A percentile compares a stretch with the other conserved stretches of the same genome.
Conservation (phyloP, 768 basidiomycete species). For the Kwoniella botswanensis region DNA sequence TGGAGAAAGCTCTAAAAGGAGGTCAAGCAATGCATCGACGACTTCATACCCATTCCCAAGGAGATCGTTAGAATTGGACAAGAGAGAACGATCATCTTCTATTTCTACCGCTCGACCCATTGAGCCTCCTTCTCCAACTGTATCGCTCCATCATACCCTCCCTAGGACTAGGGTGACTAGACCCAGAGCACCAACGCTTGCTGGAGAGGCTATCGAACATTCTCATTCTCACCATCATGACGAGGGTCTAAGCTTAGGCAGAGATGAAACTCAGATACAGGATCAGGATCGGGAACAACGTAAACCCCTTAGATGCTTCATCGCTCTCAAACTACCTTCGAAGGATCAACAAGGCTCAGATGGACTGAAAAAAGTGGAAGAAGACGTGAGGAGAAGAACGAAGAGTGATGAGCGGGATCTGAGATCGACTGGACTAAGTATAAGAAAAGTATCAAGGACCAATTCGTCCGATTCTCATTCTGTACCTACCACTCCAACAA, state of each 20-base stretch:
- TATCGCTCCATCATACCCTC: constrained; percentile 10
- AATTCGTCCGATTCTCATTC: constrained; percentile 1
- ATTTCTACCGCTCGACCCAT: constrained; percentile 17
- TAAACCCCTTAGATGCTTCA: constrained; percentile 32
- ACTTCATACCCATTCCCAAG: constrained; percentile 12
- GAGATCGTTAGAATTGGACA: not conserved
- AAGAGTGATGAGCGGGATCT: constrained; percentile 29
- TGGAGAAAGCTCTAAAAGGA: constrained; percentile 20
- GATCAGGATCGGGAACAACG: constrained; percentile 3
- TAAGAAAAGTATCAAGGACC: constrained; percentile 4
- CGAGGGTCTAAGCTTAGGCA: not conserved
- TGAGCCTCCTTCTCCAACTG: constrained; percentile 19
- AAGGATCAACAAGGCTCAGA: not conserved
- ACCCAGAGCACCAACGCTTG: constrained; percentile 46
- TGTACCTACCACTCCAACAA: constrained; percentile 4
- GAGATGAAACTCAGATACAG: not conserved
- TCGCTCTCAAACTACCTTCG: constrained; percentile 32
- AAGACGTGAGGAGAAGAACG: not conserved
- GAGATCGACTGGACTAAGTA: not conserved
- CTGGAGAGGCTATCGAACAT: constrained; percentile 51
- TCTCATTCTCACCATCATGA: constrained; percentile 12
- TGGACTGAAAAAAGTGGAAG: not conserved
- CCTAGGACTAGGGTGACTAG: constrained; percentile 24
- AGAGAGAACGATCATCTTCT: constrained; percentile 16
- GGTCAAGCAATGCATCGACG: constrained; percentile 9